These are phyloP conservation scores for Hypericum perforatum DNA, from an alignment of 345 rosid genomes.

Conservation along the genomic window DNA sequence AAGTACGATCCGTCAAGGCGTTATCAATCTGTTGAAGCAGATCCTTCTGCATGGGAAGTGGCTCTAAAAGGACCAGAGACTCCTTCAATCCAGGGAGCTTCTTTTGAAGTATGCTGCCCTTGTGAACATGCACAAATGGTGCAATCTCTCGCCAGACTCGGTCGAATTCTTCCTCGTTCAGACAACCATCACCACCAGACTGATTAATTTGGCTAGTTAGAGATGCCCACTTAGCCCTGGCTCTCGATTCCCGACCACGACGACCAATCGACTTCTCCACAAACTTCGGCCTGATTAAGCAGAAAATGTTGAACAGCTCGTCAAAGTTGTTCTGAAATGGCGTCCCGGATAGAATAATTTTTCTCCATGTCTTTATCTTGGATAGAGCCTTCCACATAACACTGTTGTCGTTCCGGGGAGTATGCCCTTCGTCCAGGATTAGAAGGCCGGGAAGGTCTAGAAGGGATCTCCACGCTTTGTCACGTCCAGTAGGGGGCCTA, in stretches of 20 bases:
- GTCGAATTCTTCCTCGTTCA: slow-evolving; percentile 10
- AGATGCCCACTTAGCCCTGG: slow-evolving; percentile 24
- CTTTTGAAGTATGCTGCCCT: slow-evolving; percentile 44
- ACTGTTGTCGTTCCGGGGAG: slow-evolving; percentile 47
- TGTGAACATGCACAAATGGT: slow-evolving; percentile 66
- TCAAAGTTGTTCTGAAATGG: slow-evolving; percentile 72
- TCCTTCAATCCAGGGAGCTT: slow-evolving; percentile 60
- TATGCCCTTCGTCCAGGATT: slow-evolving; percentile 80
- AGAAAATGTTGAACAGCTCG: slow-evolving; percentile 52
- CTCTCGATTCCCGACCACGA: slow-evolving; percentile 6
- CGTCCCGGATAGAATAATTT: slow-evolving; percentile 73
- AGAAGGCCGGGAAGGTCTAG: slow-evolving; percentile 39
- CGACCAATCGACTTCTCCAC: slow-evolving; percentile 4
- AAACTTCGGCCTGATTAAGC: slow-evolving; percentile 41
- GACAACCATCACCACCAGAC: slow-evolving; percentile 10
- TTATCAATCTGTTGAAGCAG: slow-evolving; percentile 20
- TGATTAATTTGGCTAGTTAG: slow-evolving; percentile 25
- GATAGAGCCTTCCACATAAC: slow-evolving; percentile 51
- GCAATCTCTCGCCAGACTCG: slow-evolving; percentile 29
- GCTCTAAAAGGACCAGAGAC: slow-evolving; percentile 42
- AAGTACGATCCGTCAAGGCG: background rate
- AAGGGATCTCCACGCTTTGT: slow-evolving; percentile 30
- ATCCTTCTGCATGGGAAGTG: slow-evolving; percentile 32
- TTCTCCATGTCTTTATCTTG: slow-evolving; percentile 37
- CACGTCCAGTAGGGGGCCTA: slow-evolving; percentile 10